phyloP scores from a whole-genome alignment of 495 filamentous ascomycete genomes.

The Friedmanniomyces endolithicus region DNA sequence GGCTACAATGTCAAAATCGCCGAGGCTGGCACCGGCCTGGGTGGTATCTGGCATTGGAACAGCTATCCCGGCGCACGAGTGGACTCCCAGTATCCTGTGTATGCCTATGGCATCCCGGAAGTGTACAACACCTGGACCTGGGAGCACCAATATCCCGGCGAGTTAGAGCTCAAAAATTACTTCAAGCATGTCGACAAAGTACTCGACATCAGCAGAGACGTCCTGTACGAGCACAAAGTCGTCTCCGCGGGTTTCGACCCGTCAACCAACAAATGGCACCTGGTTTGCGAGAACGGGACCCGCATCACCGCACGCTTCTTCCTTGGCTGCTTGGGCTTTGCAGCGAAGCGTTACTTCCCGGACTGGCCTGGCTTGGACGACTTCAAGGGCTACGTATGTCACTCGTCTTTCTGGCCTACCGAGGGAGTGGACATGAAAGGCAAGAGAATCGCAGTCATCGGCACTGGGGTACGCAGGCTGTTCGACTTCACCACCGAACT shows the following conservation, averaged over 20 bases:
- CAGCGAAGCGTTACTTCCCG: conserved; percentile 31
- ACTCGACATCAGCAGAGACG: conserved; percentile 41
- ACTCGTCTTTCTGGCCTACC: conserved; percentile 45
- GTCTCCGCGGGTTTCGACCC: conserved; percentile 36
- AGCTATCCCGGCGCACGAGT: conserved; percentile 32
- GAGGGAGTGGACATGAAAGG: conserved; percentile 35
- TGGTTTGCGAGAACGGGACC: conserved; percentile 32
- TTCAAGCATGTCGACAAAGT: conserved; percentile 45
- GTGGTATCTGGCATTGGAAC: conserved; percentile 22
- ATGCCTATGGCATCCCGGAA: conserved; percentile 40
- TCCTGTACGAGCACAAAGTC: conserved; percentile 38
- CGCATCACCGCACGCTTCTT: conserved; percentile 35
- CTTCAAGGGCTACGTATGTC: conserved; percentile 36
- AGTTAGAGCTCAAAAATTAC: conserved; percentile 40
- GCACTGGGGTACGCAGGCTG: conserved; percentile 28
- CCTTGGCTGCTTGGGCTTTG: conserved; percentile 28
- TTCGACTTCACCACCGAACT: not conserved
- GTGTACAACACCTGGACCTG: conserved; percentile 45
- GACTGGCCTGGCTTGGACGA: conserved; percentile 30
- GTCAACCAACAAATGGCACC: conserved; percentile 26
- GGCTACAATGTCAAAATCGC: conserved; percentile 24
- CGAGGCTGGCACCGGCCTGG: conserved; percentile 22
- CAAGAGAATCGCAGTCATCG: conserved; percentile 46
- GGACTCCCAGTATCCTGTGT: conserved; percentile 40
- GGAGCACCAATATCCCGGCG: conserved; percentile 39